These are phyloP conservation scores for Hevea brasiliensis DNA, from an alignment of 345 rosid species.

Conservation along the genomic window DNA sequence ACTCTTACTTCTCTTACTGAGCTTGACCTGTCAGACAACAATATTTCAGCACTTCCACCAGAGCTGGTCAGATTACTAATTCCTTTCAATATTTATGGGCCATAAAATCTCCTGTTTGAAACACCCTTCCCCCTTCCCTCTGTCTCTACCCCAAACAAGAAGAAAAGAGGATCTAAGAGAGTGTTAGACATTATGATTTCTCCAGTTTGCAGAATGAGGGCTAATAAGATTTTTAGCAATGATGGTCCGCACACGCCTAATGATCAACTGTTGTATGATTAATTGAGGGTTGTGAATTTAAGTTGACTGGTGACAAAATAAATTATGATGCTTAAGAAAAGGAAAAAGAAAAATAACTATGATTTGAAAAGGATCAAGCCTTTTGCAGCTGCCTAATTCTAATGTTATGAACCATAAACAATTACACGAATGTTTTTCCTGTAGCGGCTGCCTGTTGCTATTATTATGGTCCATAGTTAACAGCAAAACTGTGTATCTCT, in stretches of 20 bases:
- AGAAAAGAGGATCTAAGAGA: background rate
- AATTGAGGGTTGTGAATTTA: too few species aligned
- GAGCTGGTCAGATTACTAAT: constrained; percentile 52
- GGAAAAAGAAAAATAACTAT: too few species aligned
- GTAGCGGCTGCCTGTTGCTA: background rate
- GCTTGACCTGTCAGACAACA: constrained; percentile 84
- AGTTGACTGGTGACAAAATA: too few species aligned
- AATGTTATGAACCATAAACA: background rate
- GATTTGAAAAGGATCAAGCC: background rate
- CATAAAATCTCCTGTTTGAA: background rate
- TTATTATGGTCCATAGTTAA: background rate
- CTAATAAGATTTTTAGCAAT: background rate
- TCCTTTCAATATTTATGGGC: background rate
- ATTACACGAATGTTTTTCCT: background rate
- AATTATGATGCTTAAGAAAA: too few species aligned
- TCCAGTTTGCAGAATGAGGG: background rate
- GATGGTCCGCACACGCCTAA: too few species aligned
- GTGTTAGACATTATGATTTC: background rate
- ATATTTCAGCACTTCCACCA: constrained; percentile 71
- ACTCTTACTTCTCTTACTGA: constrained; percentile 63
- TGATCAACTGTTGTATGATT: too few species aligned
- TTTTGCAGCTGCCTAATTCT: background rate
- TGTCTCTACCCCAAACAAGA: background rate
- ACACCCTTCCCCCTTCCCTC: background rate
- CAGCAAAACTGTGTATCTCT: background rate